Base-by-base conservation (phyloP, 495 filamentous ascomycete genomes). In the Friedmanniomyces simplex region DNA sequence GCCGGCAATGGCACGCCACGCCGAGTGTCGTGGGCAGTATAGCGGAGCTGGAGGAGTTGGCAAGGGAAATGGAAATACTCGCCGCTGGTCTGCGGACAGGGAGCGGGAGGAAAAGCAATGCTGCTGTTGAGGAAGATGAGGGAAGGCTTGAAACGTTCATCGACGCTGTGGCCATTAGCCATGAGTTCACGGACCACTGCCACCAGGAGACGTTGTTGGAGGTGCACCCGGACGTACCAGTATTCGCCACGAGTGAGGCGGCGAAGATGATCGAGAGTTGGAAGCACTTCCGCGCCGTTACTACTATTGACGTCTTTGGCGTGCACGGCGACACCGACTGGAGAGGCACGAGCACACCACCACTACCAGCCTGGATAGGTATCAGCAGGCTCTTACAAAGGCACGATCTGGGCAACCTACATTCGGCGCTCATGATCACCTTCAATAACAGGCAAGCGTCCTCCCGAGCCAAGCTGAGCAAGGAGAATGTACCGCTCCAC, bases 111-210 rank as follows among this genome's bases (percentile, higher is more conserved):
- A 61, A 50, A 21, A 54, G 43, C 54, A 54, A 32, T n/a, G 46
- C 49, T 13, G 18, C n/a, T 2, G 37, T 25, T 16, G 49, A 45
- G n/a, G 2, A 49, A 20, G 45, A 57, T 2, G 24, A 13, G n/a
- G 48, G 36, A 6, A 45, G 18, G 11, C 34, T 16, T 12, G 32
- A 37, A 5, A 50, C 22, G 36, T 48, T 25, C 21, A 72, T 81
- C 37, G 79, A 82, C 62, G 69, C 63, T 8, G 74, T 80, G 0
- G 66, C 70, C 42, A 69, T 81, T 30, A 72, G 65, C 26, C 77
- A 81, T 61, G 79, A 83, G 63, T 82, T 81, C 52, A 80, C 78
- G 8, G 78, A 82, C 64, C 79, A 82, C 66, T 80, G 77, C 62
- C 78, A 82, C 57, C 67, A 73, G 54, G 66, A 71, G 8, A 82